These are phyloP conservation scores for Medicago lupulina DNA, from an alignment of 306 rosid genomes.

Conservation along the genomic window DNA sequence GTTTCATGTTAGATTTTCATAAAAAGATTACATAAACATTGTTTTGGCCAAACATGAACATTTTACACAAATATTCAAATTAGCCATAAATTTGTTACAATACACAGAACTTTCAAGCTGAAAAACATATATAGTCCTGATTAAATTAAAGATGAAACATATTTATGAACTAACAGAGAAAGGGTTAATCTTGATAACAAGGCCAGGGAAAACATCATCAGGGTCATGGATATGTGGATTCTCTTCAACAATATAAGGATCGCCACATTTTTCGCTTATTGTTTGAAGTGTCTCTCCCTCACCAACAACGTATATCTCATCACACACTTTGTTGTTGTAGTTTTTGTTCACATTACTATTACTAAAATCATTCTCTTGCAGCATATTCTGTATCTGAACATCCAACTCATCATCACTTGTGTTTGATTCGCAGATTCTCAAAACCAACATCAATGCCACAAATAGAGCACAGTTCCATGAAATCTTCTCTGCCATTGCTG, in stretches of 20 bases:
- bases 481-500: conserved; percentile 48
- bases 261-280: conserved; percentile 84
- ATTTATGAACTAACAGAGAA: conserved; percentile 40
- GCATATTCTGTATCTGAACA: conserved; percentile 26
- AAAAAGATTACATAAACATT: too few species aligned
- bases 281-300: conserved; percentile 92
- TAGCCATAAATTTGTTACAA: not conserved
- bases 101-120: not conserved
- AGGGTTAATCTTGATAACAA: conserved; percentile 83
- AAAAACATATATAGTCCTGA: not conserved
- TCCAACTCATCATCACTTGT: conserved; percentile 27
- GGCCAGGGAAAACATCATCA: conserved; percentile 89
- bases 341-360: not conserved
- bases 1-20: too few species aligned
- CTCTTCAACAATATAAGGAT: conserved; percentile 84
- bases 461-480: conserved; percentile 47
- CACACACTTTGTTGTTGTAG: conserved; percentile 54
- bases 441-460: conserved; percentile 42
- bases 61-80: not conserved
- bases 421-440: conserved; percentile 55
- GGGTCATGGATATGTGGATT: conserved; percentile 90
- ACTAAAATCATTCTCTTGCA: conserved; percentile 10
- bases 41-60: not conserved
- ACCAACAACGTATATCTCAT: conserved; percentile 83
- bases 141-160: not conserved